Conservation (phyloP, 1,139 yeast genomes). For the Blastobotrys niveus region DNA sequence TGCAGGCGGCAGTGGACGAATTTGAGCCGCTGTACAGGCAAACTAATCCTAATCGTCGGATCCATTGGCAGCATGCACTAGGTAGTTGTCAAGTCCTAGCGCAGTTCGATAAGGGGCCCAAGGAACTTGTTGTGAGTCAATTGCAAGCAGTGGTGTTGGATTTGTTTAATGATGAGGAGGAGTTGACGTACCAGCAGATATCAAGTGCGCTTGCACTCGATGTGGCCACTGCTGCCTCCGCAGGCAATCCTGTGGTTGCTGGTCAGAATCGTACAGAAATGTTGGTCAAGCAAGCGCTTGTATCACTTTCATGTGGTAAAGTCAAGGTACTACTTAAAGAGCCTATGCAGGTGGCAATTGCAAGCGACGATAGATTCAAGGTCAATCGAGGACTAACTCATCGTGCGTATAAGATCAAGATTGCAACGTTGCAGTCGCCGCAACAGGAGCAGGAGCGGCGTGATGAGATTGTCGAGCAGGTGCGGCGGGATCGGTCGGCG, state of each 20-base stretch:
- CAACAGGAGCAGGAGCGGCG: conserved; percentile 11
- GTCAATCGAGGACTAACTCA: conserved; percentile 32
- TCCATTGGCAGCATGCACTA: conserved; percentile 33
- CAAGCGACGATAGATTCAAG: conserved; percentile 26
- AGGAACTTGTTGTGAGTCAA: conserved; percentile 30
- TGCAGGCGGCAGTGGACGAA: conserved; percentile 22
- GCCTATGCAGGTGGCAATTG: conserved; percentile 25
- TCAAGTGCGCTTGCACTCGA: conserved; percentile 14
- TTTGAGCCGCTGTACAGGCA: conserved; percentile 26
- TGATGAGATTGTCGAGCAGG: conserved; percentile 20
- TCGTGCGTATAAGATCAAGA: conserved; percentile 28
- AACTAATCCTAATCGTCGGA: conserved; percentile 21
- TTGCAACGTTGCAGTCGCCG: conserved; percentile 29
- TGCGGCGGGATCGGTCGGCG: conserved; percentile 31
- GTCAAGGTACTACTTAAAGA: conserved; percentile 28
- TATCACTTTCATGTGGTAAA: conserved; percentile 30
- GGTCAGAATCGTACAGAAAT: conserved; percentile 12
- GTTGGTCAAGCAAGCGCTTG: conserved; percentile 28
- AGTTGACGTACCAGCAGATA: conserved; percentile 25
- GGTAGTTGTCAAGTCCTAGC: conserved; percentile 33
- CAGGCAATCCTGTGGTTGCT: conserved; percentile 18
- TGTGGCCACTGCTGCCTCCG: background rate
- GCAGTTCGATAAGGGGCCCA: conserved; percentile 30
- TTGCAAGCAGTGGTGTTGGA: conserved; percentile 32
- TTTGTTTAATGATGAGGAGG: conserved; percentile 26